Evolutionary conservation across 2,329 filamentous ascomycete genomes (phyloP).

Genomic region (Didymella pinodella): DNA sequence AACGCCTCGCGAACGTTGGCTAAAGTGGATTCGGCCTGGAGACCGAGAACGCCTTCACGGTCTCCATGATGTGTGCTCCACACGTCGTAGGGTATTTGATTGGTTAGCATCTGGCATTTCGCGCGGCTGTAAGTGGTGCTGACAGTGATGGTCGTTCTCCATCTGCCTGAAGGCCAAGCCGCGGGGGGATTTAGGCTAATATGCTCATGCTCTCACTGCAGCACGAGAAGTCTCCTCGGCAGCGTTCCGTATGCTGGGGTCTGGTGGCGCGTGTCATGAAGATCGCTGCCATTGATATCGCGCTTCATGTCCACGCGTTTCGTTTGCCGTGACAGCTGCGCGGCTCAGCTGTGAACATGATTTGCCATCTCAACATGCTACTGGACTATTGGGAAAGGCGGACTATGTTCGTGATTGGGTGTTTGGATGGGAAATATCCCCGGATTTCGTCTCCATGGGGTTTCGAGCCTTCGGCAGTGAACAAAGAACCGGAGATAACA

Average conservation of each 20-base stretch:
- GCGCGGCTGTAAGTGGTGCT: constrained; percentile 6
- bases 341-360: background rate
- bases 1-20: constrained; percentile 2
- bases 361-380: background rate
- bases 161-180: constrained; percentile 21
- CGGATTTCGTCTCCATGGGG: background rate
- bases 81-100: background rate
- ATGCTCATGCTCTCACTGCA: background rate
- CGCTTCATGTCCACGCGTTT: background rate
- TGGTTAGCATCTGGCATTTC: constrained; percentile 1
- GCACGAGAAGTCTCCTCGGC: constrained; percentile 1
- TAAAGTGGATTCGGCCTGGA: constrained; percentile 4
- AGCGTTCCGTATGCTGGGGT: background rate
- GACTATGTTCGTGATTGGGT: background rate
- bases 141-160: constrained; percentile 10
- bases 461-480: background rate
- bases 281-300: background rate
- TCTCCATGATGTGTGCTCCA: background rate
- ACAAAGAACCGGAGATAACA: background rate
- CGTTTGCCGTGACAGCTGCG: background rate
- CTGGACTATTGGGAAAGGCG: background rate
- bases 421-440: background rate
- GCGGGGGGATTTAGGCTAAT: constrained; percentile 19
- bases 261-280: background rate
- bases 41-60: constrained; percentile 6